Conservation (phyloP, 768 basidiomycete species). For the Lepiota venenata region DNA sequence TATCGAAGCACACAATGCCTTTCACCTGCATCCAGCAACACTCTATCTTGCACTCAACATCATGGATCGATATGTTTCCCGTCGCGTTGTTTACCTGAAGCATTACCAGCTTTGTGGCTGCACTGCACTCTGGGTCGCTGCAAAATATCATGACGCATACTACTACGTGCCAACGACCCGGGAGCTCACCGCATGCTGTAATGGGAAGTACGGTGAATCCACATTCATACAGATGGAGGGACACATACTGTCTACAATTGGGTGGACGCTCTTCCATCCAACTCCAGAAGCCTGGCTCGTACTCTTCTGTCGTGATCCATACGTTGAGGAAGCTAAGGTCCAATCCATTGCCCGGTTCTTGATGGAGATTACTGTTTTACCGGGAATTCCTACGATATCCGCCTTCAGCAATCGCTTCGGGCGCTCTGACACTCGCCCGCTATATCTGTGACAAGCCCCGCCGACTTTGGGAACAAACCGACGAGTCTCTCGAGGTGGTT, state of each 20-base stretch:
- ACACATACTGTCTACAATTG: slow-evolving; percentile 93
- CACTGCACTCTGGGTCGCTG: slow-evolving; percentile 96
- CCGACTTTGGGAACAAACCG: slow-evolving; percentile 77
- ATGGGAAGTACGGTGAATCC: slow-evolving; percentile 91
- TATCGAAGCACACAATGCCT: slow-evolving; percentile 95
- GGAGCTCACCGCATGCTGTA: slow-evolving; percentile 91
- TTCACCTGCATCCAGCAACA: slow-evolving; percentile 94
- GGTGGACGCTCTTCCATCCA: slow-evolving; percentile 94
- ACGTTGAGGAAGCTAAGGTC: slow-evolving; percentile 80
- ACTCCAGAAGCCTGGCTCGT: slow-evolving; percentile 97
- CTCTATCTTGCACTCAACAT: slow-evolving; percentile 98
- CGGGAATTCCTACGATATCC: slow-evolving; percentile 86
- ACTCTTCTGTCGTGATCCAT: slow-evolving; percentile 67
- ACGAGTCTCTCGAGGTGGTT: slow-evolving; percentile 77
- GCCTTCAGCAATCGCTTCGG: slow-evolving; percentile 83
- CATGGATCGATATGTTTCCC: slow-evolving; percentile 97
- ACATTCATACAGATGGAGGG: slow-evolving; percentile 99
- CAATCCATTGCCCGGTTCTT: slow-evolving; percentile 94
- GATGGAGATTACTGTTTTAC: slow-evolving; percentile 99
- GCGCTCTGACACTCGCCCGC: slow-evolving; percentile 82
- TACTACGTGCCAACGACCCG: slow-evolving; percentile 94
- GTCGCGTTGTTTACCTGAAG: slow-evolving; percentile 95
- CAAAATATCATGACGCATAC: slow-evolving; percentile 98
- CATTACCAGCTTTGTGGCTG: slow-evolving; percentile 99
- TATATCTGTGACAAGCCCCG: slow-evolving; percentile 79